A percentile compares a stretch with the other conserved stretches of the same genome.
phyloP scores from a whole-genome alignment of 1,139 yeast genomes.

The Yamadazyma spencermartinsiae region DNA sequence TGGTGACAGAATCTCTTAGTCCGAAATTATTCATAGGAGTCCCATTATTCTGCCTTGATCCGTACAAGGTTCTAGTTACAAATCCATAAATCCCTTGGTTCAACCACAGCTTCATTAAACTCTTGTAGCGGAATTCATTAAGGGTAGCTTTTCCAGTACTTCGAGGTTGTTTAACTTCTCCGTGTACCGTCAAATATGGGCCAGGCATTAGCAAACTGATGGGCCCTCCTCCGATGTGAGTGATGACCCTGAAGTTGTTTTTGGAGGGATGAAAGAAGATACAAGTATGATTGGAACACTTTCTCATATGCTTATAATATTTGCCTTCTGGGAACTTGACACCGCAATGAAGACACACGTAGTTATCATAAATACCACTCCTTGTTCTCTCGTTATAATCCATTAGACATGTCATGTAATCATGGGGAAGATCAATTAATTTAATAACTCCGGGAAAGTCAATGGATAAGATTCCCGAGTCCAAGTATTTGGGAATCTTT shows the following conservation, averaged over 20 bases:
- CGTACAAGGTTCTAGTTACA: slow-evolving; percentile 35
- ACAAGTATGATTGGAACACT: slow-evolving; percentile 32
- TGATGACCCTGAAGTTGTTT: slow-evolving; percentile 37
- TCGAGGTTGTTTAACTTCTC: slow-evolving; percentile 62
- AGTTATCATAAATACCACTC: slow-evolving; percentile 24
- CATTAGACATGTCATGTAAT: slow-evolving; percentile 30
- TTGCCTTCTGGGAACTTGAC: slow-evolving; percentile 18
- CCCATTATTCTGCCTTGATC: slow-evolving; percentile 18
- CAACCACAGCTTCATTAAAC: slow-evolving; percentile 60
- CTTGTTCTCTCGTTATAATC: slow-evolving; percentile 21
- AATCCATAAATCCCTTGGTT: slow-evolving; percentile 49
- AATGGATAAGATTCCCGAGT: slow-evolving; percentile 26
- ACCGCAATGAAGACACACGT: slow-evolving; percentile 38
- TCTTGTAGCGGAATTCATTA: slow-evolving; percentile 50
- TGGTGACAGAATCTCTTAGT: slow-evolving; percentile 10
- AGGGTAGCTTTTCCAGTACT: slow-evolving; percentile 56
- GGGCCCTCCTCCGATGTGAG: slow-evolving; percentile 32
- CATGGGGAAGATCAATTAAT: slow-evolving; percentile 40
- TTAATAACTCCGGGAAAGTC: slow-evolving; percentile 42
- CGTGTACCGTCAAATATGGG: slow-evolving; percentile 72
- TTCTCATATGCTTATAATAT: slow-evolving; percentile 23
- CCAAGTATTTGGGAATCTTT: slow-evolving; percentile 26
- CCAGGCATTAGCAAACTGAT: slow-evolving; percentile 45
- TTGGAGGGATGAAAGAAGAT: slow-evolving; percentile 46
- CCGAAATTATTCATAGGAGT: slow-evolving; percentile 8